phyloP scores from a whole-genome alignment of 306 rosid genomes.

The Medicago truncatula region MtrunA17r5.0-ANR NC_053048.1:32602501-32603000 shows the following conservation, averaged over 20 bases:
- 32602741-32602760: background rate
- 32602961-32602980: background rate
- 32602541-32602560: background rate
- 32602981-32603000: background rate
- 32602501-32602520: conserved; percentile 10
- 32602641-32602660: too few species aligned
- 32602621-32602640: too few species aligned
- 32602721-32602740: background rate
- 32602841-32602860: background rate
- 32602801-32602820: background rate
- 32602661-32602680: too few species aligned
- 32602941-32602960: background rate
- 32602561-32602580: background rate
- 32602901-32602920: background rate
- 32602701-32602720: background rate
- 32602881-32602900: background rate
- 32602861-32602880: background rate
- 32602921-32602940: background rate
- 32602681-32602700: too few species aligned
- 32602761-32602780: background rate
- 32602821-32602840: too few species aligned
- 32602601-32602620: too few species aligned
- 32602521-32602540: conserved; percentile 21
- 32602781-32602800: background rate
- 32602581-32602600: too few species aligned